Evolutionary conservation across 2,329 filamentous ascomycete species (phyloP).

Genomic region (Magnaporthiopsis rhizophila): DNA sequence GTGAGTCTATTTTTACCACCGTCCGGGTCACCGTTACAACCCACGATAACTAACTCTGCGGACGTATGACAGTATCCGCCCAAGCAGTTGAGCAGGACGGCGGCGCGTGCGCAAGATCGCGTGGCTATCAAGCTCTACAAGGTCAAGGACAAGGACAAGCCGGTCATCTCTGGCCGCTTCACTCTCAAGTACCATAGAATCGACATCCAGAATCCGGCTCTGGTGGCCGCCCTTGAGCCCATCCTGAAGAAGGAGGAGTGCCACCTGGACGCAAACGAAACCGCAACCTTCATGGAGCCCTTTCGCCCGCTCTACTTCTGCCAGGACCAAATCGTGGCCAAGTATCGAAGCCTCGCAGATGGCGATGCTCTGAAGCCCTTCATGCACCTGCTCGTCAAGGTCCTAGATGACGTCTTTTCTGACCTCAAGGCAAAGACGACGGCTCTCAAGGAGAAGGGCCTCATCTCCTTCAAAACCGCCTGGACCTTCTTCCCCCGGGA

Average conservation of each 20-base stretch:
- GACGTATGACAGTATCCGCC: constrained; percentile 24
- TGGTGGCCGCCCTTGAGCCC: constrained; percentile 33
- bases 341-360: constrained; percentile 19
- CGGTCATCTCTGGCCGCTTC: constrained; percentile 28
- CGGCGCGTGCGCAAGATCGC: constrained; percentile 26
- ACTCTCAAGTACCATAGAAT: constrained; percentile 32
- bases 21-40: neutral
- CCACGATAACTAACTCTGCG: neutral
- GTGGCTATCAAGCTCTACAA: constrained; percentile 39
- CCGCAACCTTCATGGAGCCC: constrained; percentile 28
- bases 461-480: constrained; percentile 32
- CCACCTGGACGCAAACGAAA: constrained; percentile 28
- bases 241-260: constrained; percentile 33
- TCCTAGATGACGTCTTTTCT: constrained; percentile 35
- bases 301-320: constrained; percentile 36
- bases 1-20: neutral
- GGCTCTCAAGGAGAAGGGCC: constrained; percentile 26
- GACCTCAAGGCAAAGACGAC: constrained; percentile 28
- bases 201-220: constrained; percentile 32
- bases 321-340: constrained; percentile 30
- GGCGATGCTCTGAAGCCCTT: constrained; percentile 25
- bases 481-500: constrained; percentile 37
- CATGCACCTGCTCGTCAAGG: constrained; percentile 29
- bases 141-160: constrained; percentile 33
- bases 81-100: constrained; percentile 31